Base-by-base conservation (phyloP, 108 stramenopile species). In the Fistulifera solaris region DNA sequence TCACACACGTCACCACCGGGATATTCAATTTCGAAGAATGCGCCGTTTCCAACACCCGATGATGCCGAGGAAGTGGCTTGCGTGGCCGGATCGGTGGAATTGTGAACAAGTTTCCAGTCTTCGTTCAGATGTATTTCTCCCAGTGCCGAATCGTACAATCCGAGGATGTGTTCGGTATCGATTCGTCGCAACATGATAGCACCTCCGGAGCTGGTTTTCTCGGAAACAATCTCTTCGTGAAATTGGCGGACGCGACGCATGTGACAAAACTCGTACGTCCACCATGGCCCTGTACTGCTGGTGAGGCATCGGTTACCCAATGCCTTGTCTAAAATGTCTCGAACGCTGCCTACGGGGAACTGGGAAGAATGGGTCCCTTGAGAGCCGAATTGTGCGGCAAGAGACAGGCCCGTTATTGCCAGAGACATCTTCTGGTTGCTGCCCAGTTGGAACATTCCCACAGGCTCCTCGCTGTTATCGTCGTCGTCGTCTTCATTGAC, bases 261-360 rank as follows among this genome's bases (percentile, higher is more conserved):
- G 41, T 86, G 83, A 54, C 93, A 94, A 46, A 81, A 72, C 59
- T 90, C 82, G 43, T 81, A 87, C 13, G 71, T 68, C 83, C 85
- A 89, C 77, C 76, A 70, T 17, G 50, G 54, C 39, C 16, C 58
- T 13, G 27, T 43, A 1, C n/a, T 15, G n/a, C 21, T 39, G 47
- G 16, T 44, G 17, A 67, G 28, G 27, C 59, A 61, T 10, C 24
- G 1, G 23, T 41, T 22, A 15, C 50, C 71, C 27, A 78, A 52
- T 10, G 74, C 62, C 13, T 65, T 72, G 22, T 67, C 68, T 26
- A 82, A 40, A 13, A 74, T 67, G 40, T 70, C 72, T 40, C 76
- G 67, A 40, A 82, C 67, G 1, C 71, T 73, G 44, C 44, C 44
- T 3, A 45, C 16, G 4, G 44, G 44, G 8, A 35, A 35, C 8